Conservation (phyloP, 2,329 filamentous ascomycete species). For the Trichoderma oligosporum region DNA sequence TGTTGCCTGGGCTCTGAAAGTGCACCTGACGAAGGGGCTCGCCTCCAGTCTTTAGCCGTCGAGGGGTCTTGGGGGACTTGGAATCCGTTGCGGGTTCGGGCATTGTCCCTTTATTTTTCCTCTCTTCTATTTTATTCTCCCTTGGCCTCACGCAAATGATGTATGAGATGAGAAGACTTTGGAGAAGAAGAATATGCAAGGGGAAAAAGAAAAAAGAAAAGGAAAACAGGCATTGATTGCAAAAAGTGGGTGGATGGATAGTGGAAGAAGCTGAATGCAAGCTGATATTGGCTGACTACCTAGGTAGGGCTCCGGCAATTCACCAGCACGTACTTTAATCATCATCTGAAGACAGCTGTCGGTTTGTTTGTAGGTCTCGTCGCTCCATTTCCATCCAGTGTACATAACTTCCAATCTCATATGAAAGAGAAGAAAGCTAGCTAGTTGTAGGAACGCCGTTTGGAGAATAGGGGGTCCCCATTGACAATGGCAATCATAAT, state of each 20-base stretch:
- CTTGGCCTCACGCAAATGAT: not conserved
- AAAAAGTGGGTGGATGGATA: not conserved
- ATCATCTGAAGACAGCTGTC: slow-evolving; percentile 12
- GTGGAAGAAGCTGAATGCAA: not conserved
- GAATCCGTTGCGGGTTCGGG: slow-evolving; percentile 25
- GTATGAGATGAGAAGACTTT: not conserved
- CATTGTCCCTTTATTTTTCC: too few relatives aligned
- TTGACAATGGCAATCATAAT: not conserved
- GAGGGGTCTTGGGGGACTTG: slow-evolving; percentile 32
- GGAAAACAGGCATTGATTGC: not conserved
- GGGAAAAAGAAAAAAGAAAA: not conserved
- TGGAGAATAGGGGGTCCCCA: too few relatives aligned
- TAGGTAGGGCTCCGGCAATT: not conserved
- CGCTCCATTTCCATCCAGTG: too few relatives aligned
- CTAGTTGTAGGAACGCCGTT: too few relatives aligned
- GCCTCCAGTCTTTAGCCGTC: slow-evolving; percentile 27
- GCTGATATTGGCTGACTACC: not conserved
- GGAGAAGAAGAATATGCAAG: not conserved
- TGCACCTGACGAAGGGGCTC: slow-evolving; percentile 34
- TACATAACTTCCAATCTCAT: too few relatives aligned
- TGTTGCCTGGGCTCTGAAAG: slow-evolving; percentile 25
- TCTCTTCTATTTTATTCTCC: not conserved
- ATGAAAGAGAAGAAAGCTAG: too few relatives aligned
- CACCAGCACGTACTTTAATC: not conserved
- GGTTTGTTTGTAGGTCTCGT: not conserved